These are phyloP conservation scores for Zygosaccharomyces sapae DNA, from an alignment of 1,139 yeast species.

Conservation along the genomic window DNA sequence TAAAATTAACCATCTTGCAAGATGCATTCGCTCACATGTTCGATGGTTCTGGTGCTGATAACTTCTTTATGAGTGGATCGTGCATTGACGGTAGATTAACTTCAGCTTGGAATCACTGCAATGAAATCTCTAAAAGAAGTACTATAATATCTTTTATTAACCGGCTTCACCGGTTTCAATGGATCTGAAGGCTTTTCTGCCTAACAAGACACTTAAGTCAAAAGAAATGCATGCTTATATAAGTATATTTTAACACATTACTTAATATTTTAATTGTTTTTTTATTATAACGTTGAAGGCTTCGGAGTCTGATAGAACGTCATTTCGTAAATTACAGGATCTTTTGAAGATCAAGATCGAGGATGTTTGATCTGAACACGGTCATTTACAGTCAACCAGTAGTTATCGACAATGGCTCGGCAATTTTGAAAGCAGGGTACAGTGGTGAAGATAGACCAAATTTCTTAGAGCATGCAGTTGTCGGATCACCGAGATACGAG, in stretches of 20 bases:
- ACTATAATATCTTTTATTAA: constrained; percentile 58
- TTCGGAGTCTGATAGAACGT: background rate
- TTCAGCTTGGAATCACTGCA: constrained; percentile 77
- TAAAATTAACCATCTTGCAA: constrained; percentile 51
- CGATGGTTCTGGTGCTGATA: constrained; percentile 75
- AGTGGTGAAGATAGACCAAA: constrained; percentile 88
- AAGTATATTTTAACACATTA: background rate
- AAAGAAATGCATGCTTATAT: background rate
- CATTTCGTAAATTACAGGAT: background rate
- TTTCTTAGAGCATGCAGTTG: constrained; percentile 44
- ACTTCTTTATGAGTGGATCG: constrained; percentile 72
- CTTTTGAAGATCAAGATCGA: background rate
- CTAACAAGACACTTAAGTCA: constrained; percentile 4
- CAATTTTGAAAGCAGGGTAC: constrained; percentile 81
- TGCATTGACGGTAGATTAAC: constrained; percentile 77
- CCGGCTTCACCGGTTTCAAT: constrained; percentile 73
- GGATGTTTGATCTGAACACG: constrained; percentile 11
- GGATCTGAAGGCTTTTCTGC: constrained; percentile 53
- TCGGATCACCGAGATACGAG: constrained; percentile 44
- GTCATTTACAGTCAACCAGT: constrained; percentile 71
- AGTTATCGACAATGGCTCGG: constrained; percentile 92
- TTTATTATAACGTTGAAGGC: too few species aligned
- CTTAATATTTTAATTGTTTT: too few species aligned
- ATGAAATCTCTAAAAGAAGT: constrained; percentile 59
- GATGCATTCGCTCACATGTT: constrained; percentile 74